Percentiles rank a stretch among this genome's conserved stretches.
Conservation (phyloP, 2,329 filamentous ascomycete genomes). For the Penicillium sp. region DNA sequence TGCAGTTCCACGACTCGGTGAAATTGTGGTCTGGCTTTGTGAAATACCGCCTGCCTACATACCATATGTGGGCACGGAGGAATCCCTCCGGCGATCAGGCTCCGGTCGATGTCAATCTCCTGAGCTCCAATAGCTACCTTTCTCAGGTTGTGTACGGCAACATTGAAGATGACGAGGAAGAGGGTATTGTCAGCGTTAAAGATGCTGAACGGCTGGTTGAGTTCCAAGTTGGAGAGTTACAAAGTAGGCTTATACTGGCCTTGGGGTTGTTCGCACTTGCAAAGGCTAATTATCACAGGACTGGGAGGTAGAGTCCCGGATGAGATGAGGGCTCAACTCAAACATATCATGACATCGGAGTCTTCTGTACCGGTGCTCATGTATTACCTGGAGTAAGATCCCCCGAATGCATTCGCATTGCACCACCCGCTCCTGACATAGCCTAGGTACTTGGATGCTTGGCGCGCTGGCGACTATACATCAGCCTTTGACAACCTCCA, state of each 20-base stretch:
- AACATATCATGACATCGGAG: constrained; percentile 61
- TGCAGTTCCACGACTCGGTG: constrained; percentile 74
- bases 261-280: background rate
- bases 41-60: constrained; percentile 71
- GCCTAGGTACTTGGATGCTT: constrained; percentile 77
- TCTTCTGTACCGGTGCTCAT: constrained; percentile 65
- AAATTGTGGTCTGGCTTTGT: constrained; percentile 79
- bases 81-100: constrained; percentile 44
- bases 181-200: constrained; percentile 60
- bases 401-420: background rate
- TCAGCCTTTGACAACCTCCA: constrained; percentile 87
- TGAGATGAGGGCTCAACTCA: constrained; percentile 66
- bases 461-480: constrained; percentile 83
- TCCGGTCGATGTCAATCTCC: constrained; percentile 60
- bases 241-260: constrained; percentile 52
- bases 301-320: constrained; percentile 72
- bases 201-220: constrained; percentile 77
- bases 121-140: constrained; percentile 48
- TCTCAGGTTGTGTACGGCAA: constrained; percentile 50
- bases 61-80: constrained; percentile 53
- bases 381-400: constrained; percentile 64
- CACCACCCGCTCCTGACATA: constrained; percentile 12
- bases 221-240: constrained; percentile 82
- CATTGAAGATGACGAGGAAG: constrained; percentile 40
- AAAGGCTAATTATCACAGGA: constrained; percentile 46